These are phyloP conservation scores for Aspergillus sp. DNA, from an alignment of 2,329 filamentous ascomycete genomes.

Conservation along the genomic window DNA sequence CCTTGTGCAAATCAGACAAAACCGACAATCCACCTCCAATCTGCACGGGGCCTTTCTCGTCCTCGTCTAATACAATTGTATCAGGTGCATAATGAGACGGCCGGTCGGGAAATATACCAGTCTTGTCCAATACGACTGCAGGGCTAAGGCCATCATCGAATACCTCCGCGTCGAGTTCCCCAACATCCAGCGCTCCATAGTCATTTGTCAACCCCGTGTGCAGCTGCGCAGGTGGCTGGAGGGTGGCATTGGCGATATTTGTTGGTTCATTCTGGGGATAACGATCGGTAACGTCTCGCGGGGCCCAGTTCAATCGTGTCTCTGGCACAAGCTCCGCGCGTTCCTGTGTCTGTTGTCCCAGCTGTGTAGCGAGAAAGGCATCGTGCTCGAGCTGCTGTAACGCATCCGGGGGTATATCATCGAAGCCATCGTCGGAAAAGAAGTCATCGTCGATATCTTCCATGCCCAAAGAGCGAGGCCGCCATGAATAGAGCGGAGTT, in stretches of 20 bases:
- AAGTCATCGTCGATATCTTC: constrained; percentile 49
- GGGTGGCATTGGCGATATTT: constrained; percentile 17
- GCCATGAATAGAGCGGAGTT: constrained; percentile 32
- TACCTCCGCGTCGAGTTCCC: constrained; percentile 44
- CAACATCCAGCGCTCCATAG: constrained; percentile 45
- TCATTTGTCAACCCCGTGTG: constrained; percentile 40
- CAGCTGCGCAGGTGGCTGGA: constrained; percentile 29
- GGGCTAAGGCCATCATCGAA: constrained; percentile 34
- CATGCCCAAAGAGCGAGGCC: constrained; percentile 39
- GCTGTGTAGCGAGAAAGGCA: constrained; percentile 46
- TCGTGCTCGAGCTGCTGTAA: constrained; percentile 46
- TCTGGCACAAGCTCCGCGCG: neutral
- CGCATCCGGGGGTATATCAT: constrained; percentile 43
- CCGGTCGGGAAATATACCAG: constrained; percentile 10
- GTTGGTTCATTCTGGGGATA: constrained; percentile 3
- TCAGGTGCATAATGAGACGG: constrained; percentile 12
- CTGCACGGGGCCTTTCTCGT: constrained; percentile 22
- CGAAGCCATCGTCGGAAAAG: constrained; percentile 49
- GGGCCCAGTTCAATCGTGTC: neutral
- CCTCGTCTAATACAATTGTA: constrained; percentile 22
- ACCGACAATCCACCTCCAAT: constrained; percentile 15
- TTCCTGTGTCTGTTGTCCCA: constrained; percentile 24
- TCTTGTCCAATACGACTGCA: constrained; percentile 13
- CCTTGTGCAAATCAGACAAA: constrained; percentile 10
- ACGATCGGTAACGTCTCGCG: neutral